Conservation (phyloP, 148 eudicot species). For the Beta vulgaris region DNA sequence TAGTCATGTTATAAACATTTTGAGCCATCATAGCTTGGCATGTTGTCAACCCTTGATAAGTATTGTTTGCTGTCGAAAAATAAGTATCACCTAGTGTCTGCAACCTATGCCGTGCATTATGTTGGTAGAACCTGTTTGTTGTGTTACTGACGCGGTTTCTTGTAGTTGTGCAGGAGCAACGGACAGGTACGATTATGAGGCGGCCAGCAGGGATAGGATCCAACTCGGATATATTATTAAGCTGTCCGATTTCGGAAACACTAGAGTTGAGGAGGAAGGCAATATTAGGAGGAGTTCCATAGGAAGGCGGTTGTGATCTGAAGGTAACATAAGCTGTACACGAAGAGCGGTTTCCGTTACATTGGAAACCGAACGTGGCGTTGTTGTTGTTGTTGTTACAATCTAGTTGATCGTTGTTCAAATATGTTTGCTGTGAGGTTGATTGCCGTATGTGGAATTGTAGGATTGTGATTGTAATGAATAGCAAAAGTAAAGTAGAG, state of each 20-base stretch:
- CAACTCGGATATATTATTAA: conserved; percentile 45
- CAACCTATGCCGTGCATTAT: conserved; percentile 45
- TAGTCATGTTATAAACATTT: conserved; percentile 21
- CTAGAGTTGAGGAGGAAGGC: conserved; percentile 46
- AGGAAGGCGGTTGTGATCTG: conserved; percentile 43
- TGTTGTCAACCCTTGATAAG: conserved; percentile 56
- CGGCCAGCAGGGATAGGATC: conserved; percentile 31
- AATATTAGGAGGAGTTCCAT: conserved; percentile 44
- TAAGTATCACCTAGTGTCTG: conserved; percentile 40
- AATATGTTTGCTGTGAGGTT: conserved; percentile 51
- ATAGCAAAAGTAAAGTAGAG: background rate
- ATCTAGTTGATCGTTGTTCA: conserved; percentile 62
- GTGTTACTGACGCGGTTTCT: conserved; percentile 14
- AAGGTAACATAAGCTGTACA: conserved; percentile 68
- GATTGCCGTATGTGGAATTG: conserved; percentile 16
- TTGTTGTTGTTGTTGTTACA: conserved; percentile 29
- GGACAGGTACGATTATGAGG: conserved; percentile 50
- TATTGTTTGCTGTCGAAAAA: conserved; percentile 44
- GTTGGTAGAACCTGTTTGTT: conserved; percentile 44
- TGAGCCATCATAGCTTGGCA: conserved; percentile 57
- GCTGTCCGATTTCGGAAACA: conserved; percentile 31
- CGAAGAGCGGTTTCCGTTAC: conserved; percentile 42
- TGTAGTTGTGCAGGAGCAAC: too few relatives aligned
- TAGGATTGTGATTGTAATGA: conserved; percentile 10
- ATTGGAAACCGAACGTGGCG: conserved; percentile 52